Conservation (phyloP, 202 grass and related monocot species). For the Panicum hallii region DNA sequence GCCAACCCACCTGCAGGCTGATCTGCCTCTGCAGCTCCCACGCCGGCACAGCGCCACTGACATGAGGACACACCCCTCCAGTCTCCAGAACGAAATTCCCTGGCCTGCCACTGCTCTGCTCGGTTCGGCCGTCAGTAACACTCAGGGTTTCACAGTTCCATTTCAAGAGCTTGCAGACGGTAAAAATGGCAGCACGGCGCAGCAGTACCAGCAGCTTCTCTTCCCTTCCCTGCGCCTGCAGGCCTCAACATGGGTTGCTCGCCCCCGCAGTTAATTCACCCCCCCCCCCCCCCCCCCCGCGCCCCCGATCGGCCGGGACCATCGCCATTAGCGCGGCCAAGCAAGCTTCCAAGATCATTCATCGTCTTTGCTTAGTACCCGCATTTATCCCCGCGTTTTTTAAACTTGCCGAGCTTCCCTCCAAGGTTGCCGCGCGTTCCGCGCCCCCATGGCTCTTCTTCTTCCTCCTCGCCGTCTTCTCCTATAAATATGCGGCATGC, state of each 20-base stretch:
- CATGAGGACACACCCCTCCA: background rate
- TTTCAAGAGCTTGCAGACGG: slow-evolving; percentile 45
- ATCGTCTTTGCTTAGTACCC: slow-evolving; percentile 1
- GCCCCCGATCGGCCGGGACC: slow-evolving; percentile 34
- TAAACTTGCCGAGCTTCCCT: slow-evolving; percentile 10
- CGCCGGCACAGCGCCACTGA: slow-evolving; percentile 30
- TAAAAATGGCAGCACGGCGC: slow-evolving; percentile 58
- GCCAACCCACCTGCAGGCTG: background rate
- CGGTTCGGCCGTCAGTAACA: slow-evolving; percentile 47
- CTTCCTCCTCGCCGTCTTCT: background rate
- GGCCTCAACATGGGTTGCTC: slow-evolving; percentile 56
- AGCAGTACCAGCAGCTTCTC: slow-evolving; percentile 11
- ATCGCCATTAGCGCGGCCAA: slow-evolving; percentile 35
- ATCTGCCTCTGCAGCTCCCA: background rate
- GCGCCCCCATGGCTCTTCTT: no score
- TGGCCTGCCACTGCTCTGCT: slow-evolving; percentile 24
- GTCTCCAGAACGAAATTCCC: slow-evolving; percentile 17
- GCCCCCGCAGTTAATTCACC: slow-evolving; percentile 49
- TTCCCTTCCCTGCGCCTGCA: background rate
- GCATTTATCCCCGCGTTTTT: slow-evolving; percentile 11
- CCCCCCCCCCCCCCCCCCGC: background rate
- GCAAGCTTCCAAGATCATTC: slow-evolving; percentile 41
- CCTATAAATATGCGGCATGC: slow-evolving; percentile 44
- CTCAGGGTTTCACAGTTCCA: slow-evolving; percentile 55
- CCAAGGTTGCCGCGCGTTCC: no score